phyloP scores from a whole-genome alignment of 1,139 yeast genomes.

The Yamadazyma friedrichii region DNA sequence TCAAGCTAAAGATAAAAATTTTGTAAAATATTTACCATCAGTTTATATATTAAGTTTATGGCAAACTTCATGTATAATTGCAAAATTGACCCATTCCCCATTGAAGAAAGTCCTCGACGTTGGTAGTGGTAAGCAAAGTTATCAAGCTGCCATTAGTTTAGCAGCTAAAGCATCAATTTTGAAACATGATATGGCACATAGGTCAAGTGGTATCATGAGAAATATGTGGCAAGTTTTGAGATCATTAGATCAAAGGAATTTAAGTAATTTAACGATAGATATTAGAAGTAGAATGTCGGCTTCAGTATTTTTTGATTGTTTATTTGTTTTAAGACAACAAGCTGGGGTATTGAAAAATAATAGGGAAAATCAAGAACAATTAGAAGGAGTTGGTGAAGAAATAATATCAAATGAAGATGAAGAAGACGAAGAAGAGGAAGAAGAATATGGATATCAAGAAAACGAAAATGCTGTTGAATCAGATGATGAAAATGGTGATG shows the following conservation, averaged over 20 bases:
- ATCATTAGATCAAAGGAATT: conserved; percentile 47
- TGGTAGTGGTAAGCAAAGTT: conserved; percentile 69
- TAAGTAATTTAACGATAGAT: conserved; percentile 43
- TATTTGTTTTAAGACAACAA: conserved; percentile 79
- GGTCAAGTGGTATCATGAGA: conserved; percentile 91
- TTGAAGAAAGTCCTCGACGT: conserved; percentile 65
- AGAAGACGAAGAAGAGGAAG: conserved; percentile 23
- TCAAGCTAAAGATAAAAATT: conserved; percentile 56
- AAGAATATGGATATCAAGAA: conserved; percentile 22
- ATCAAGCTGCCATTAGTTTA: conserved; percentile 65
- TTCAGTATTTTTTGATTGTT: conserved; percentile 85
- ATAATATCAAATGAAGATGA: conserved; percentile 15
- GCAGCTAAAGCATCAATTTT: conserved; percentile 80
- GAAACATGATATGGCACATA: conserved; percentile 88
- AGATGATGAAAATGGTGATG: conserved; percentile 23
- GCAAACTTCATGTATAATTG: conserved; percentile 88
- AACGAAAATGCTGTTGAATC: conserved; percentile 23
- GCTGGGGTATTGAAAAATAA: conserved; percentile 74
- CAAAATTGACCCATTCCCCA: conserved; percentile 74
- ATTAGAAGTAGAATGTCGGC: conserved; percentile 88
- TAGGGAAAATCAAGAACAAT: conserved; percentile 25
- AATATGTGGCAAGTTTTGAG: conserved; percentile 89
- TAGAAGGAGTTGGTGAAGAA: conserved; percentile 16
- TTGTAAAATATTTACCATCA: conserved; percentile 79
- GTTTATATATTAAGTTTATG: conserved; percentile 78